These are phyloP conservation scores for Solanum chacoense DNA, from an alignment of 305 asterid genomes.

Conservation along the genomic window DNA sequence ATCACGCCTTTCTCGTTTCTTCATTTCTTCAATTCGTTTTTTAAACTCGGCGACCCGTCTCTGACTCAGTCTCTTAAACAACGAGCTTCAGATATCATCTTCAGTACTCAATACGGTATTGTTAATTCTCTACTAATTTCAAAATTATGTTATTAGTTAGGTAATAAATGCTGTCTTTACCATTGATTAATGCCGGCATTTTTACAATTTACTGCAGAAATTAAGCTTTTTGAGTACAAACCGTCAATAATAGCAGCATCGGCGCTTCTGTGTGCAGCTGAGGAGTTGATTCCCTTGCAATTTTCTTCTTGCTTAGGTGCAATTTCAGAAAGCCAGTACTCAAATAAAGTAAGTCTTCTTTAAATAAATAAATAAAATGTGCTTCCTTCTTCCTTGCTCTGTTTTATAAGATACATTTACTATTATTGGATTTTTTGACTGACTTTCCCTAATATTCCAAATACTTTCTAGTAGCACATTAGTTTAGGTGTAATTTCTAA, in stretches of 20 bases:
- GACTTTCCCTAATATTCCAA: not conserved
- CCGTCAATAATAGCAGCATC: constrained; percentile 53
- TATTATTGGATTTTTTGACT: not conserved
- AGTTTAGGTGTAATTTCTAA: not conserved
- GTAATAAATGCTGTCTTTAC: not conserved
- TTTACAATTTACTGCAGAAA: constrained; percentile 10
- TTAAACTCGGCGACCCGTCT: constrained; percentile 16
- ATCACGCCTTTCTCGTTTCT: constrained; percentile 64
- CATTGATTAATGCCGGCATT: not conserved
- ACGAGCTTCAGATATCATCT: constrained; percentile 34
- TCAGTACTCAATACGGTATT: constrained; percentile 37
- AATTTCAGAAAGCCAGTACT: constrained; percentile 24
- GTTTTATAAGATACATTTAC: not conserved
- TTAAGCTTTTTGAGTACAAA: constrained; percentile 32
- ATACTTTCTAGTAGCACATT: not conserved
- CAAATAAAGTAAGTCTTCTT: constrained; percentile 23
- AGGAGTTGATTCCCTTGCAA: constrained; percentile 22
- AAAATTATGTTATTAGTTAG: not conserved
- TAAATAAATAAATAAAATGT: not conserved
- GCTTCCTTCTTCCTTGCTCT: not conserved
- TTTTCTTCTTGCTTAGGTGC: constrained; percentile 19
- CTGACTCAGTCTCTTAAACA: constrained; percentile 19
- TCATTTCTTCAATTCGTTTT: constrained; percentile 27
- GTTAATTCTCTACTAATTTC: not conserved
- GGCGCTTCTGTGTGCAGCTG: constrained; percentile 40